A percentile compares a stretch with the other conserved stretches of the same genome.
Evolutionary conservation across 805 yeast species (phyloP).

Genomic region (Blastobotrys attinorum): DNA sequence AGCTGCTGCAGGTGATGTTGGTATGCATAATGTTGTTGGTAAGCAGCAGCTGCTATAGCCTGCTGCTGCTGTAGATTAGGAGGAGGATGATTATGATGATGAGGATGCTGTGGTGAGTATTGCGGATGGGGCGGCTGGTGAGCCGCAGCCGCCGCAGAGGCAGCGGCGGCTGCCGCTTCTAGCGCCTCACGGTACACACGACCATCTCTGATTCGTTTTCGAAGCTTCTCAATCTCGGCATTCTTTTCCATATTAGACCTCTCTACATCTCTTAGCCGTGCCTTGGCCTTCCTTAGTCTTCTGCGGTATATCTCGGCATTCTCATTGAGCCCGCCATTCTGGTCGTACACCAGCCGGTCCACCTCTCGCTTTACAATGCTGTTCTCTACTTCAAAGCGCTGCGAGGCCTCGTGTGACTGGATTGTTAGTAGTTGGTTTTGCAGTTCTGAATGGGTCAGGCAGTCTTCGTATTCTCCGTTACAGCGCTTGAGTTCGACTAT

Average conservation of each 20-base stretch:
- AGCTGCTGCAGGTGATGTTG: slow-evolving; percentile 8
- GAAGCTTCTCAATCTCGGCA: slow-evolving; percentile 36
- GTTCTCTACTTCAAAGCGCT: slow-evolving; percentile 41
- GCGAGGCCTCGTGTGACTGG: slow-evolving; percentile 37
- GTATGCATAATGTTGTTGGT: no score
- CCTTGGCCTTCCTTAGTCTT: slow-evolving; percentile 35
- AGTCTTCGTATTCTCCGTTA: slow-evolving; percentile 5
- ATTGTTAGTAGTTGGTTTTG: slow-evolving; percentile 36
- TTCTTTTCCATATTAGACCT: slow-evolving; percentile 37
- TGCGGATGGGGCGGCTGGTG: slow-evolving; percentile 12
- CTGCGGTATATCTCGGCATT: slow-evolving; percentile 27
- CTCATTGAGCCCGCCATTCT: slow-evolving; percentile 8
- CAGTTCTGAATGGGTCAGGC: slow-evolving; percentile 21
- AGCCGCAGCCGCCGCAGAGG: slow-evolving; percentile 11
- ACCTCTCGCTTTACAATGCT: slow-evolving; percentile 39
- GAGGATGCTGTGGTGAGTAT: slow-evolving; percentile 13
- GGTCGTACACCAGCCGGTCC: slow-evolving; percentile 36
- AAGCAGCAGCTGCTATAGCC: background rate
- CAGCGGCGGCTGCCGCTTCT: slow-evolving; percentile 7
- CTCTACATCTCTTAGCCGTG: slow-evolving; percentile 38
- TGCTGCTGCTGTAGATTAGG: slow-evolving; percentile 7
- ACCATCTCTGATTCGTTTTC: slow-evolving; percentile 26
- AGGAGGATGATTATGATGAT: slow-evolving; percentile 4
- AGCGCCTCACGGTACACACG: slow-evolving; percentile 11
- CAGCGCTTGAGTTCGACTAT: background rate